Base-by-base conservation (phyloP, 1,284 basidiomycete species). In the Golubevia sp. region DNA sequence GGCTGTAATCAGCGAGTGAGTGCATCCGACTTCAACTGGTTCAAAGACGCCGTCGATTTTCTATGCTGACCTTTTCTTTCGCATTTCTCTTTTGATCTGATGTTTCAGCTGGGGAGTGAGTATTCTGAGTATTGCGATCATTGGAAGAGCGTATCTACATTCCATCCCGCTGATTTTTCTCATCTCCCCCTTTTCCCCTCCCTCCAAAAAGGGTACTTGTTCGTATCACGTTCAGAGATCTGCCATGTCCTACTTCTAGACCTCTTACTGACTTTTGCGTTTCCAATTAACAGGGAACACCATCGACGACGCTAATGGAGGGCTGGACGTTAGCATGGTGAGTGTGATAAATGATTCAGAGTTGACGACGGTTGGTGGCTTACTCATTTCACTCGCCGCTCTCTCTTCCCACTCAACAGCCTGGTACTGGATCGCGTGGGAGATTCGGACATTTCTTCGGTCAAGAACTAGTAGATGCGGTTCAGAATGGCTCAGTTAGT, bases 401-500 rank as follows among this genome's bases (percentile, higher is more conserved):
- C n/a, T 38, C 55, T 21, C 18, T 38, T 21, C 7, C 4, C 26
- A 20, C 5, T 34, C 38, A 60, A 67, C 11, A n/a, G n/a, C 56
- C 23, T 18, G 56, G 26, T 8, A 23, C 30, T 25, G 61, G 66
- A 6, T 34, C 51, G 3, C 72, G 66, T 66, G 74, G 73, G 49
- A 61, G 58, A 27, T 61, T 50, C 8, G 52, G 70, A 57, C 61
- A 66, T 18, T 70, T 68, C 77, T 85, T 72, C 57, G 83, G 80
- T 1, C 61, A 77, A n/a, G 75, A 79, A 21, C 87, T 94, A n/a
- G 88, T 88, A 0, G 85, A 86, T 11, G 90, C 87, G 53, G 90
- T 94, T 30, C 83, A 87, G 59, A 89, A 91, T 67, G 90, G 90
- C 25, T 89, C 88, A 0, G 90, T 94, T 54, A 85, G 89, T 0